Conservation (phyloP, 2,329 filamentous ascomycete species). For the Pochonia chlamydosporia region DNA sequence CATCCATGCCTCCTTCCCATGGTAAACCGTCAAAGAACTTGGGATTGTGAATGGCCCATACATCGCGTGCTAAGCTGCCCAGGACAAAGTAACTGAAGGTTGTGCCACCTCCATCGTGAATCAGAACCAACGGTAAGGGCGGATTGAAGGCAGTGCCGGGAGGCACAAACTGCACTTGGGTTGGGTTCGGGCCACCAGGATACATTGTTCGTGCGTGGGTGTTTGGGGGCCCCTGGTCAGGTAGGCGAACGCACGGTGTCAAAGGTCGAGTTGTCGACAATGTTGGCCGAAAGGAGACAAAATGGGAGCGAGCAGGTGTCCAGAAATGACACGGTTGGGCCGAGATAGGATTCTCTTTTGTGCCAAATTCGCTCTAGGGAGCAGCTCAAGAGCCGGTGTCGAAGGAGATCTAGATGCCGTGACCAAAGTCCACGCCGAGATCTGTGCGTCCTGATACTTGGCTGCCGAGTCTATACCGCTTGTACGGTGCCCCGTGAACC, state of each 20-base stretch:
- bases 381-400: too few species aligned
- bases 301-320: background rate
- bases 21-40: conserved; percentile 17
- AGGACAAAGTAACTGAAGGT: conserved; percentile 24
- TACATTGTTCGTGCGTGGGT: too few species aligned
- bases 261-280: background rate
- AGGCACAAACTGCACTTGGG: conserved; percentile 15
- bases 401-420: background rate
- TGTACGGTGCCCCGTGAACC: background rate
- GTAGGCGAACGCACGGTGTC: too few species aligned
- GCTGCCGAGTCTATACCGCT: too few species aligned
- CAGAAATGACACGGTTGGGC: background rate
- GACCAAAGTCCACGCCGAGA: background rate
- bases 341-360: background rate
- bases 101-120: conserved; percentile 26
- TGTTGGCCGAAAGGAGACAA: background rate
- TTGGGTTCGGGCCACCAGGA: conserved; percentile 18
- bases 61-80: conserved; percentile 20
- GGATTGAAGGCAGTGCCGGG: conserved; percentile 12
- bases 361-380: background rate
- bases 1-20: conserved; percentile 22
- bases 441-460: too few species aligned
- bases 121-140: conserved; percentile 19
- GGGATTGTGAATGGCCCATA: conserved; percentile 25
- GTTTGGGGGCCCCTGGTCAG: too few species aligned